Percentiles rank a stretch among this genome's conserved stretches.
These are phyloP conservation scores for Candida albicans DNA, from an alignment of 1,139 yeast genomes.

Conservation along the genomic window DNA sequence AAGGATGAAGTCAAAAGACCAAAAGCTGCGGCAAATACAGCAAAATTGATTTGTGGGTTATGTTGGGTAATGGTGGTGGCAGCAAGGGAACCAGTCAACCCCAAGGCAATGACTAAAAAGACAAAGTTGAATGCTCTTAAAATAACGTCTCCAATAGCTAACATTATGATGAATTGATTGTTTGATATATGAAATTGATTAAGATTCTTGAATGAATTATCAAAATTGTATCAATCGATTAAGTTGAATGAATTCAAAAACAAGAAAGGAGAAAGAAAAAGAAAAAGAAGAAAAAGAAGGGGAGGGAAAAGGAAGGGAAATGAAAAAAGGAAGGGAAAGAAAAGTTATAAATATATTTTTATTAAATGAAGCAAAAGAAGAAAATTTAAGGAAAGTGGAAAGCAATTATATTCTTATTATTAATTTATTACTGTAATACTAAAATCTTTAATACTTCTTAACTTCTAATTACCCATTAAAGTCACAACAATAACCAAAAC, in stretches of 20 bases:
- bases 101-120: conserved; percentile 75
- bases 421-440: no score
- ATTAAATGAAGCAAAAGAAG: not conserved
- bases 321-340: conserved; percentile 1
- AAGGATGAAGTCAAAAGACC: conserved; percentile 77
- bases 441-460: no score
- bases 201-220: not conserved
- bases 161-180: conserved; percentile 31
- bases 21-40: conserved; percentile 82
- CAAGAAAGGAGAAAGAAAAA: not conserved
- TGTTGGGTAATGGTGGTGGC: conserved; percentile 55
- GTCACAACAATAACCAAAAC: not conserved
- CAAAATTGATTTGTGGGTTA: conserved; percentile 87
- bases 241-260: no score
- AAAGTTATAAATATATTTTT: not conserved
- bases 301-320: not conserved
- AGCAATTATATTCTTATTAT: conserved; percentile 4
- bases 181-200: not conserved
- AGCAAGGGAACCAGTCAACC: conserved; percentile 82
- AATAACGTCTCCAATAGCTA: conserved; percentile 72
- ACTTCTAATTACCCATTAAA: not conserved
- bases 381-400: conserved; percentile 3
- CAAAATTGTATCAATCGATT: not conserved
- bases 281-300: not conserved
- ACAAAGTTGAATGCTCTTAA: conserved; percentile 74